Base-by-base conservation (phyloP, 2,329 filamentous ascomycete species). In the Stagonosporopsis vannaccii region DNA sequence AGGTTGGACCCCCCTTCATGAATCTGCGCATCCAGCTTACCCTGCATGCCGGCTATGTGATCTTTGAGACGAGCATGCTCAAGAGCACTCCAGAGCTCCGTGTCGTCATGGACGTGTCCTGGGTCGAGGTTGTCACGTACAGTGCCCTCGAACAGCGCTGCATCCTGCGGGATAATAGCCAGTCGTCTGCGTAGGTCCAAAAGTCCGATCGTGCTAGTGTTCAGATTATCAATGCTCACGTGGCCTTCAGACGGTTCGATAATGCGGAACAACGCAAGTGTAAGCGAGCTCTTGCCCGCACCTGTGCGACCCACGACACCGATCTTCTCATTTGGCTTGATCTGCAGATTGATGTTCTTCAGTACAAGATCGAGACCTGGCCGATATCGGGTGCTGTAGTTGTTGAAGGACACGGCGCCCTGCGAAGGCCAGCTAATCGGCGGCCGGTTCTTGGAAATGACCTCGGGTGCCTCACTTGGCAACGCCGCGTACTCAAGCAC, bases 141-240 rank as follows among this genome's bases (percentile, higher is more conserved):
- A 8, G 90, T 93, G 46, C 93, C 93, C 77, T 96, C 92, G 69
- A 99, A 99, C 59, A 99, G 85, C 61, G 94, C 94, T 26, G 95
- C 94, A 78, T 99, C 96, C 75, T 99, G 95, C 4, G 96, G 95
- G 65, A 99, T 99, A 71, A 99, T 99, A 51, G 95, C 94, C 43
- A 99, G 82, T 55, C 95, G 88, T 51, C 93, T 86, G 51, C 95
- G 88, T 51, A 99, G 84, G 75, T 99, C 95, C 50, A 96, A 79
- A 49, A 99, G 80, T 2, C 95, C 95, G 70, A 99, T 97, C 3
- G 86, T 87, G 50, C 91, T 94, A 12, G 95, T 97, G 77, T 97
- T 90, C 50, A 99, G 80, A 41, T 86, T 84, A 77, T 99, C 95
- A 69, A 99, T 97, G 67, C 87, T 90, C 67, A 99, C 95, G 69